These are phyloP conservation scores for Ascochyta viciae-villosae DNA, from an alignment of 2,329 filamentous ascomycete genomes.

Conservation along the genomic window DNA sequence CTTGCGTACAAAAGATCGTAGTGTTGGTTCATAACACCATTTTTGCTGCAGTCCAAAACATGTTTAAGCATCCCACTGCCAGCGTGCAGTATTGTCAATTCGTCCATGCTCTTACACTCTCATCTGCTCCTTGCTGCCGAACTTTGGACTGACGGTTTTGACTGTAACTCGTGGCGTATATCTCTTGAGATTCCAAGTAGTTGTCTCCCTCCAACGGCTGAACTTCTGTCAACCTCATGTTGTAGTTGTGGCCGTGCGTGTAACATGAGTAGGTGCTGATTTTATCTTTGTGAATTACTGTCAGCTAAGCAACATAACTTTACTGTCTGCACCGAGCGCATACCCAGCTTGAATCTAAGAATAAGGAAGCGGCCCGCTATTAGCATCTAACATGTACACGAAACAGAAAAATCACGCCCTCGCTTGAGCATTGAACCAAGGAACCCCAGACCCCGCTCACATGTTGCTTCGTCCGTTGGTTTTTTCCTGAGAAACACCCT, in stretches of 20 bases:
- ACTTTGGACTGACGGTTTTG: too few species aligned
- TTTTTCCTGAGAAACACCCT: neutral
- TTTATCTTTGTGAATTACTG: neutral
- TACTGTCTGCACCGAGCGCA: neutral
- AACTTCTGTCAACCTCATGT: neutral
- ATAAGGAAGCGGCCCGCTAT: neutral
- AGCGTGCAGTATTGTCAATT: too few species aligned
- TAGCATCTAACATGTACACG: neutral
- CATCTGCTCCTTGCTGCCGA: too few species aligned
- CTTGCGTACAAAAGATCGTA: neutral
- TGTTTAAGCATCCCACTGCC: neutral
- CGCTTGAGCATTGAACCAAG: too few species aligned
- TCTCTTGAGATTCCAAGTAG: too few species aligned
- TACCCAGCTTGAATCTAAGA: neutral
- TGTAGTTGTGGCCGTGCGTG: neutral
- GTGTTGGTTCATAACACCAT: neutral
- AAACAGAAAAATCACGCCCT: neutral
- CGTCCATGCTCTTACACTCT: too few species aligned
- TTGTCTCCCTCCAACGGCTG: neutral
- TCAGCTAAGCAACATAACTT: neutral
- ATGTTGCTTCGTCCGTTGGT: neutral
- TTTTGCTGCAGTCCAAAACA: neutral
- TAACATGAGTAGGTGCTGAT: neutral
- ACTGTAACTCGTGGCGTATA: too few species aligned
- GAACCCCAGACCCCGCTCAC: neutral